These are phyloP conservation scores for Suillus ampliporus DNA, from an alignment of 768 basidiomycete genomes.

Conservation along the genomic window DNA sequence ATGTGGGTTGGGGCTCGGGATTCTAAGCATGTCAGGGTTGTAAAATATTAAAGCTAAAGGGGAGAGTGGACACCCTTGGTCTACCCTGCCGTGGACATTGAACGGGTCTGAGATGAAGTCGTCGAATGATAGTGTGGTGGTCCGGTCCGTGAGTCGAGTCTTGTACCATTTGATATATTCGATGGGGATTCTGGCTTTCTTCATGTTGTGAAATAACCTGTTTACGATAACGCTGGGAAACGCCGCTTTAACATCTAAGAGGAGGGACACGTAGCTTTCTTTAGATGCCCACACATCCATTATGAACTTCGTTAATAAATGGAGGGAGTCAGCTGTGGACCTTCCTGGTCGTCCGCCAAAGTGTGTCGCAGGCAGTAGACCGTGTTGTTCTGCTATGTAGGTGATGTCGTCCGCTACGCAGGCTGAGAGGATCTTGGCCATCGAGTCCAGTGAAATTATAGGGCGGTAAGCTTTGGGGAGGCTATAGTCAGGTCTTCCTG, in stretches of 20 bases:
- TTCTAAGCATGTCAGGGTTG: slow-evolving; percentile 31
- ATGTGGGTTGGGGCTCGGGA: background rate
- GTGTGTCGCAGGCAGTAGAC: background rate
- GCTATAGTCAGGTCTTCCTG: slow-evolving; percentile 39
- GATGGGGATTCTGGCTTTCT: background rate
- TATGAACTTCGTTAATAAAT: background rate
- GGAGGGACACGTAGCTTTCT: no score
- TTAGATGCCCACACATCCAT: no score
- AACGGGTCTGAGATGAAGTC: slow-evolving; percentile 25
- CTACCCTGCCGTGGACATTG: slow-evolving; percentile 27
- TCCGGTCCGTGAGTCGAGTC: background rate
- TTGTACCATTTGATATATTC: slow-evolving; percentile 11
- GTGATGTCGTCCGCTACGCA: slow-evolving; percentile 11
- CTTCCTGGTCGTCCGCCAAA: background rate
- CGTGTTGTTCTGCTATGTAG: slow-evolving; percentile 9
- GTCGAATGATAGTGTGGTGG: slow-evolving; percentile 27
- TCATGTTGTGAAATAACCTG: background rate
- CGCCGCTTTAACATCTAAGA: no score
- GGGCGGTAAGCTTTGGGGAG: slow-evolving; percentile 39
- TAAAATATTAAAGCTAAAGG: slow-evolving; percentile 32
- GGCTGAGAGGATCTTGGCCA: slow-evolving; percentile 19
- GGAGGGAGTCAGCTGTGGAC: slow-evolving; percentile 1
- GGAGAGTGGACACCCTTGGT: slow-evolving; percentile 39
- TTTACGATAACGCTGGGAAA: no score
- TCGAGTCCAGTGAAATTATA: slow-evolving; percentile 36